These are phyloP conservation scores for Claviceps sorghi DNA, from an alignment of 2,329 filamentous ascomycete species.

Conservation along the genomic window DNA sequence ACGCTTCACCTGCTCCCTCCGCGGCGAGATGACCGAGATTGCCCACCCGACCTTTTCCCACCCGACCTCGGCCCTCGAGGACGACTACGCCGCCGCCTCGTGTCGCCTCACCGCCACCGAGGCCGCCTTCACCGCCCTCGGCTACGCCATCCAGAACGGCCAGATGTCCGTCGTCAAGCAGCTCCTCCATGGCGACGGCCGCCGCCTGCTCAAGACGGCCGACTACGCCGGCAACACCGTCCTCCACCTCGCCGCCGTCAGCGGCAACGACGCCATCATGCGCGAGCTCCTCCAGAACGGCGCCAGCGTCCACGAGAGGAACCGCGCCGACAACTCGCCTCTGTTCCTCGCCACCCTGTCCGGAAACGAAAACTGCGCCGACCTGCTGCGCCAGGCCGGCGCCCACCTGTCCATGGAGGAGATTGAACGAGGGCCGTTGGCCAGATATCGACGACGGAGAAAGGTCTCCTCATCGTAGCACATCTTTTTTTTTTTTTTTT, in stretches of 20 bases:
- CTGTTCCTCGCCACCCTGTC: conserved; percentile 48
- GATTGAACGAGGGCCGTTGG: conserved; percentile 16
- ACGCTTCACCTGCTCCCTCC: conserved; percentile 59
- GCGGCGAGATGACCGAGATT: conserved; percentile 74
- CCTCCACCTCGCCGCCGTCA: conserved; percentile 42
- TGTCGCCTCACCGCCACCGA: conserved; percentile 30
- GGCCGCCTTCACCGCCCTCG: conserved; percentile 61
- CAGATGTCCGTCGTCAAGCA: conserved; percentile 51
- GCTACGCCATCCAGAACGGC: conserved; percentile 64
- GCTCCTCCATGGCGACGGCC: conserved; percentile 51
- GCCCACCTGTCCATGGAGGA: conserved; percentile 38
- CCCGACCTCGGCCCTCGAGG: conserved; percentile 40
- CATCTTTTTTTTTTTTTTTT: no score
- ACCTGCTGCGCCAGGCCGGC: conserved; percentile 42
- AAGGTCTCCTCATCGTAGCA: no score
- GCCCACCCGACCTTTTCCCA: conserved; percentile 62
- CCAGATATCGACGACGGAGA: no score
- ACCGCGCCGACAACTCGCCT: conserved; percentile 50
- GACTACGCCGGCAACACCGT: conserved; percentile 74
- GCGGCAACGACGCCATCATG: conserved; percentile 39
- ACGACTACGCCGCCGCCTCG: conserved; percentile 17
- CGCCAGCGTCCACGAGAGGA: conserved; percentile 52
- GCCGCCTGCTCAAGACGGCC: conserved; percentile 53
- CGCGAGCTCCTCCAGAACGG: conserved; percentile 44
- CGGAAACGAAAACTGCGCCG: conserved; percentile 37